Percentiles rank a stretch among this genome's conserved stretches.
Evolutionary conservation across 441 rosid species (phyloP).

Genomic region (Theobroma grandiflorum): DNA sequence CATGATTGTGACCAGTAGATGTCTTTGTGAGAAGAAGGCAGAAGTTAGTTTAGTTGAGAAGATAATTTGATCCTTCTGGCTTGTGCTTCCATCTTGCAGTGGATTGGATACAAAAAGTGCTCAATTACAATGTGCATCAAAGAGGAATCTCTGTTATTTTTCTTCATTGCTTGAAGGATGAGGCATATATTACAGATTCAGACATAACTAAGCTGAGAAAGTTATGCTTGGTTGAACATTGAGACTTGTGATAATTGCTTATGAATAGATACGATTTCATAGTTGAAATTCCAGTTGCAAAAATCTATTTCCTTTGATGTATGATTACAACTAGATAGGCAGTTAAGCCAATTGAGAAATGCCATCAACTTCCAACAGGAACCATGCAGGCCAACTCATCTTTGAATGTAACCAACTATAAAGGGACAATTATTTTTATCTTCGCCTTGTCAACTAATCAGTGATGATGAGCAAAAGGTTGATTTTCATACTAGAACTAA

Average conservation of each 20-base stretch:
- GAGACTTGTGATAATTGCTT: neutral
- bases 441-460: neutral
- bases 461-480: neutral
- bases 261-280: neutral
- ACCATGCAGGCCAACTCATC: neutral
- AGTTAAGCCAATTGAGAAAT: neutral
- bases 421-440: neutral
- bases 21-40: neutral
- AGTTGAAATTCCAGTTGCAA: neutral
- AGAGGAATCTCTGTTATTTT: neutral
- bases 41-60: neutral
- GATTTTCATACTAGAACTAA: no score
- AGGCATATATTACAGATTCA: neutral
- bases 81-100: neutral
- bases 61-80: neutral
- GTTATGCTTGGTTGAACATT: neutral
- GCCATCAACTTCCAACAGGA: neutral
- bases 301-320: neutral
- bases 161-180: neutral
- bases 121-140: neutral
- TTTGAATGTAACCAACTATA: neutral
- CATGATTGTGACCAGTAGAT: neutral
- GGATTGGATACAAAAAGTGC: neutral
- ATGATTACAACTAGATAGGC: neutral
- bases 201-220: neutral